Evolutionary conservation across 108 stramenopile species (phyloP), one percentile per base, ranked within the genome.

Genomic region (Cyclotella choctawhatcheeana): DNA sequence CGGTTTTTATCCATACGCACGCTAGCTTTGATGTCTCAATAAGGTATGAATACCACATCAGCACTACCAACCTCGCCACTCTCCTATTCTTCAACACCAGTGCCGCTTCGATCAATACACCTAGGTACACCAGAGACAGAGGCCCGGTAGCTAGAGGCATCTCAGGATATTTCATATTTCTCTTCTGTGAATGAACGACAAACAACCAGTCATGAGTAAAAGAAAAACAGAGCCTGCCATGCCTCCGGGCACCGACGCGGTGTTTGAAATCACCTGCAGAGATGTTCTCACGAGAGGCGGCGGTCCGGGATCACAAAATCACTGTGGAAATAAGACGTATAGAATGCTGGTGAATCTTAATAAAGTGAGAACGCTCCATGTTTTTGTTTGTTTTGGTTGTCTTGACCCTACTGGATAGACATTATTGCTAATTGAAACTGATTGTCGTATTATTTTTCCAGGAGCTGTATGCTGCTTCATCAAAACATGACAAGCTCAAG

Each of bases 401-500:
- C 1, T n/a, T 31, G 27, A 12, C 10, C 2, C 12, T 31, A 17
- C 8, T 48, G n/a, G 45, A 2, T 17, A 2, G 12, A 27, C 10
- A n/a, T 54, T 18, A 6, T 29, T 0, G 22, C 13, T 40, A 61
- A 13, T 1, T 3, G 10, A 16, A 26, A 22, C 33, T 31, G 26
- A 24, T 32, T 70, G 2, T n/a, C 50, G 0, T n/a, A 14, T 50
- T 2, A 40, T 54, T 58, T 61, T 3, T 69, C 3, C 66, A 88
- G 89, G 89, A 90, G 73, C 64, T 91, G 43, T 94, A 94, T 61
- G 89, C 88, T 34, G 82, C 86, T 13, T 86, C 84, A 50, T 84
- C 93, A 21, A 91, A 91, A 71, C 78, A 69, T 44, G 83, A 94
- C 54, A 94, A 94, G 79, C 88, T 89, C 81, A 76, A 74, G 32